Percentiles rank a stretch among this genome's conserved stretches.
Conservation (phyloP, 805 yeast genomes). For the Debaryomyces tyrocola region DNA sequence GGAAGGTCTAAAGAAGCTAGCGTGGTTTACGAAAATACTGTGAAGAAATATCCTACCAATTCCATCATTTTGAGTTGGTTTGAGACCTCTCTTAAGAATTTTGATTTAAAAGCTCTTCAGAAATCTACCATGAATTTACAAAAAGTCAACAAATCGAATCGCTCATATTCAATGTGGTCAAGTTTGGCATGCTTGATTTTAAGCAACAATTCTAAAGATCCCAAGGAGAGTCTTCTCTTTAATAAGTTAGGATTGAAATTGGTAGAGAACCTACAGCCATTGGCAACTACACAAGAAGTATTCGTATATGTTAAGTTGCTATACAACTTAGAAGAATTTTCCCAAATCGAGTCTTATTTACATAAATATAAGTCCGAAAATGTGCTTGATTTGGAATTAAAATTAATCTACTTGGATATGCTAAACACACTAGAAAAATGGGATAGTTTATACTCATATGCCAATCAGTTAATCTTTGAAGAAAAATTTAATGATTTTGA, state of each 20-base stretch:
- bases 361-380: conserved; percentile 28
- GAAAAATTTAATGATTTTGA: conserved; percentile 70
- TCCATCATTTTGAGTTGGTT: conserved; percentile 58
- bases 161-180: conserved; percentile 49
- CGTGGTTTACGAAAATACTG: conserved; percentile 56
- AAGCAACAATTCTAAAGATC: conserved; percentile 26
- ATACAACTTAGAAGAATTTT: conserved; percentile 30
- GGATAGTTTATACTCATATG: conserved; percentile 41
- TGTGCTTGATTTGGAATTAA: conserved; percentile 61
- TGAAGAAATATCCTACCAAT: conserved; percentile 54
- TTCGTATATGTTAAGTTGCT: conserved; percentile 58
- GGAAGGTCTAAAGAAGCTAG: conserved; percentile 38
- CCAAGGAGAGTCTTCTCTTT: conserved; percentile 49
- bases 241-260: conserved; percentile 62
- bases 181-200: conserved; percentile 53
- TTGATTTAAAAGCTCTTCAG: conserved; percentile 53
- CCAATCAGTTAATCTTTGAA: conserved; percentile 43
- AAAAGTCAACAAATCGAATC: conserved; percentile 25
- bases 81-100: conserved; percentile 45
- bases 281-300: conserved; percentile 60
- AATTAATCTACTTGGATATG: conserved; percentile 51
- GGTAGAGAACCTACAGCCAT: conserved; percentile 53
- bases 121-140: conserved; percentile 47
- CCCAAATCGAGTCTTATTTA: conserved; percentile 27
- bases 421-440: conserved; percentile 44